Percentiles rank a stretch among this genome's conserved stretches.
Conservation (phyloP, 345 rosid genomes). For the Eucalyptus cloeziana region DNA sequence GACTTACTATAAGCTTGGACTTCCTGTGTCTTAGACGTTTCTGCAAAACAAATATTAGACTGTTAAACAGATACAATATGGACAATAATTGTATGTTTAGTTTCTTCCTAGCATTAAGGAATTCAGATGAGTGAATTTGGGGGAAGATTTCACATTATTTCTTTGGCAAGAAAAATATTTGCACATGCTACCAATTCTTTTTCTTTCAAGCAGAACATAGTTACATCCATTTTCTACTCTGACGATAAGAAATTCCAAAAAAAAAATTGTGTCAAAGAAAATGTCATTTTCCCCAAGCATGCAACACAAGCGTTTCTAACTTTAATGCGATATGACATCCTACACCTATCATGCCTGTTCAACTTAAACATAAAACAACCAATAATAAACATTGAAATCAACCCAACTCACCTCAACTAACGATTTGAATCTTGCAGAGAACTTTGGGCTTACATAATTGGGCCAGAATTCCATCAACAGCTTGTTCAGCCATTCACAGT, state of each 20-base stretch:
- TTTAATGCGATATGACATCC: neutral
- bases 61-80: neutral
- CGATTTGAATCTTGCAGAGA: constrained; percentile 56
- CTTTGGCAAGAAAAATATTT: neutral
- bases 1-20: constrained; percentile 72
- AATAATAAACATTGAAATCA: neutral
- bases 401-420: constrained; percentile 61
- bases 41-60: constrained; percentile 23
- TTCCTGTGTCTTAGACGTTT: constrained; percentile 67
- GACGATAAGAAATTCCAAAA: neutral
- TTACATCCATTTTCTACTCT: neutral
- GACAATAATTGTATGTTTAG: neutral
- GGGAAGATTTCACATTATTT: neutral
- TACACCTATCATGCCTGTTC: neutral
- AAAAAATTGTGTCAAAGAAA: neutral
- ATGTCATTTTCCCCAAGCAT: neutral
- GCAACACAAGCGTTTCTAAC: neutral
- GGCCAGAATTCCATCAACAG: constrained; percentile 78
- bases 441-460: constrained; percentile 49
- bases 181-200: neutral
- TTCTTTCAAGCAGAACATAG: neutral
- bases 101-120: neutral
- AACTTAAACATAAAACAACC: neutral
- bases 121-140: neutral
- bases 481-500: constrained; percentile 93